Evolutionary conservation across 2,329 filamentous ascomycete genomes (phyloP).

Genomic region (Phaeosphaeriaceae sp.): DNA sequence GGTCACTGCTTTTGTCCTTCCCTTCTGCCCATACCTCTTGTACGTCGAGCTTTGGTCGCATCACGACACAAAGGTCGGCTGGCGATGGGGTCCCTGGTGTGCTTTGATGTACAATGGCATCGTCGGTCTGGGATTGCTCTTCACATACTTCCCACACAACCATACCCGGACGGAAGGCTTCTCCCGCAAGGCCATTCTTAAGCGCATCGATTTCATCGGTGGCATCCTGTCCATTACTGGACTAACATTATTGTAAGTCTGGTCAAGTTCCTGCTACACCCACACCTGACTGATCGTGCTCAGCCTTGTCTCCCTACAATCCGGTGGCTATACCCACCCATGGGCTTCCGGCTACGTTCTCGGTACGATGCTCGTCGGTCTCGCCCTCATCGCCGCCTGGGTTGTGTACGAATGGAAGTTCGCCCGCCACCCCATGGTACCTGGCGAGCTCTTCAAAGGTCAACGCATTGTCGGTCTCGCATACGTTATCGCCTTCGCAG

Average conservation of each 20-base stretch:
- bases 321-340: slow-evolving; percentile 50
- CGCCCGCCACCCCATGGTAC: slow-evolving; percentile 51
- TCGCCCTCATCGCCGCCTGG: slow-evolving; percentile 44
- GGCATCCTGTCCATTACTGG: slow-evolving; percentile 41
- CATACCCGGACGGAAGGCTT: slow-evolving; percentile 44
- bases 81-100: slow-evolving; percentile 48
- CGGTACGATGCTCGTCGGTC: slow-evolving; percentile 46
- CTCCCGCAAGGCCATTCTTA: slow-evolving; percentile 37
- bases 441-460: slow-evolving; percentile 43
- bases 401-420: slow-evolving; percentile 49
- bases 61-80: slow-evolving; percentile 31
- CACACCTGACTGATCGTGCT: slow-evolving; percentile 10
- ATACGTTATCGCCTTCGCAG: slow-evolving; percentile 45
- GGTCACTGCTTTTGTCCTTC: slow-evolving; percentile 44
- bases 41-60: slow-evolving; percentile 42
- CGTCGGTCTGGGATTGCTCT: slow-evolving; percentile 36
- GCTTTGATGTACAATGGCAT: slow-evolving; percentile 43
- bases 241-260: slow-evolving; percentile 41
- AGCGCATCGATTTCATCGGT: slow-evolving; percentile 41
- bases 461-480: slow-evolving; percentile 42
- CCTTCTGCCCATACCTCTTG: slow-evolving; percentile 44
- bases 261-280: background rate
- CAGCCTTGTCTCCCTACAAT: slow-evolving; percentile 50
- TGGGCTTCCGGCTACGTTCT: slow-evolving; percentile 51
- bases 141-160: slow-evolving; percentile 43